Evolutionary conservation across 805 yeast genomes (phyloP).

Genomic region (Saccharomycopsis fodiens): DNA sequence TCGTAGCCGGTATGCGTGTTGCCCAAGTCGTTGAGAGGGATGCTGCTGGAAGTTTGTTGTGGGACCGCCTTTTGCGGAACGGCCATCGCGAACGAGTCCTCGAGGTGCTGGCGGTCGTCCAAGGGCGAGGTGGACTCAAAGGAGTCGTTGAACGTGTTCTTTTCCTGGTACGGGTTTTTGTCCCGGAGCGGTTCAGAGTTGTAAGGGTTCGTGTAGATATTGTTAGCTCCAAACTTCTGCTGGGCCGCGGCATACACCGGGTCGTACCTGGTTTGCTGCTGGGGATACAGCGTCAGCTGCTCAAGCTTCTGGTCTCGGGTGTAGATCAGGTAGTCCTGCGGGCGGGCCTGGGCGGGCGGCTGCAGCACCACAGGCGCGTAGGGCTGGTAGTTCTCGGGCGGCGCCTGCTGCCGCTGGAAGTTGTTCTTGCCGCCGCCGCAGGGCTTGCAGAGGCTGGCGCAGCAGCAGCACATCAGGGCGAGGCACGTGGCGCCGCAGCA

Average conservation of each 20-base stretch:
- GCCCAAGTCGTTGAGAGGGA: conserved; percentile 7
- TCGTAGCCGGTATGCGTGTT: neutral
- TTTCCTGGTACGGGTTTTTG: neutral
- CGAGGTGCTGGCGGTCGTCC: neutral
- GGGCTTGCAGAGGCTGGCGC: conserved; percentile 5
- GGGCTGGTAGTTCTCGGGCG: neutral
- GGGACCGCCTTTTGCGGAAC: neutral
- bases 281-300: neutral
- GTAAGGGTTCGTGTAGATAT: conserved; percentile 5
- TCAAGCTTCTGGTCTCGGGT: conserved; percentile 2
- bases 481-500: conserved; percentile 40
- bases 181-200: neutral
- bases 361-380: neutral
- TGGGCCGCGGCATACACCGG: conserved; percentile 12
- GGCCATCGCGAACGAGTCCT: neutral
- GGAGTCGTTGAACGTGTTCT: neutral
- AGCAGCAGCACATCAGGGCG: conserved; percentile 37
- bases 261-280: neutral
- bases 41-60: neutral
- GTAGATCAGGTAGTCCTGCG: conserved; percentile 8
- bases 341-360: conserved; percentile 2
- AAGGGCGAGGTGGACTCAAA: no score
- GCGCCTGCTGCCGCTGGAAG: neutral
- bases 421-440: conserved; percentile 12
- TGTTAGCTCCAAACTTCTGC: conserved; percentile 9